A percentile compares a stretch with the other conserved stretches of the same genome.
Conservation (phyloP, 352 stramenopile genomes). For the Bremia lactucae region DNA sequence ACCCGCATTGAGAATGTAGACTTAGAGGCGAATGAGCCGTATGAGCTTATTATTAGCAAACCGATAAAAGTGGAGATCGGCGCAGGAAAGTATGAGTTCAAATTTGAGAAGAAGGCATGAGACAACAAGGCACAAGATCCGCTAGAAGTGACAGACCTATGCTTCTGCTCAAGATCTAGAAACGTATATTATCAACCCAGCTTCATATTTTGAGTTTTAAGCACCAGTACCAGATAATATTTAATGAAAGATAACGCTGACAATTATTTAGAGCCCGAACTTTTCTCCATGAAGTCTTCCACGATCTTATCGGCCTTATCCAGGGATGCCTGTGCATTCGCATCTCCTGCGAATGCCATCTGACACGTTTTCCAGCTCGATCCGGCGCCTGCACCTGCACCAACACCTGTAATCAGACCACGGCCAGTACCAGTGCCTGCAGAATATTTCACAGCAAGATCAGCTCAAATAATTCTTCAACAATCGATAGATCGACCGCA, state of each 20-base stretch:
- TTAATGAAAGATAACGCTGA: too few species aligned
- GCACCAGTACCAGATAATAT: too few species aligned
- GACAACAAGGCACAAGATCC: background rate
- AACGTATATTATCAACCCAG: too few species aligned
- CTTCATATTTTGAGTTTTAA: too few species aligned
- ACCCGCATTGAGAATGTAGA: slow-evolving; percentile 49
- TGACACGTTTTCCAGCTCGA: slow-evolving; percentile 83
- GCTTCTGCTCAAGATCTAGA: too few species aligned
- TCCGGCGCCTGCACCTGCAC: slow-evolving; percentile 52
- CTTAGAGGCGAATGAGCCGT: slow-evolving; percentile 37
- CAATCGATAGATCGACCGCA: background rate
- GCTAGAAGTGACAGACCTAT: too few species aligned
- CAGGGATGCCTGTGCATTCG: slow-evolving; percentile 45
- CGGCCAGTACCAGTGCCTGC: slow-evolving; percentile 56
- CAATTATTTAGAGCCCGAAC: slow-evolving; percentile 23
- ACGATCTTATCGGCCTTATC: slow-evolving; percentile 72
- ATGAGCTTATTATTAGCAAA: slow-evolving; percentile 29
- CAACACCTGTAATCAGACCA: slow-evolving; percentile 57
- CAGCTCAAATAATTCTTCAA: background rate
- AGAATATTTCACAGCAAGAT: slow-evolving; percentile 1
- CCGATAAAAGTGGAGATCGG: slow-evolving; percentile 44
- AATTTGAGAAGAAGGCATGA: slow-evolving; percentile 36
- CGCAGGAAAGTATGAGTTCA: slow-evolving; percentile 40
- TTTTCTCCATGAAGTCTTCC: slow-evolving; percentile 58
- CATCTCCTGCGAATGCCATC: slow-evolving; percentile 67